These are phyloP conservation scores for Yarrowia porcina DNA, from an alignment of 805 yeast species.

Conservation along the genomic window DNA sequence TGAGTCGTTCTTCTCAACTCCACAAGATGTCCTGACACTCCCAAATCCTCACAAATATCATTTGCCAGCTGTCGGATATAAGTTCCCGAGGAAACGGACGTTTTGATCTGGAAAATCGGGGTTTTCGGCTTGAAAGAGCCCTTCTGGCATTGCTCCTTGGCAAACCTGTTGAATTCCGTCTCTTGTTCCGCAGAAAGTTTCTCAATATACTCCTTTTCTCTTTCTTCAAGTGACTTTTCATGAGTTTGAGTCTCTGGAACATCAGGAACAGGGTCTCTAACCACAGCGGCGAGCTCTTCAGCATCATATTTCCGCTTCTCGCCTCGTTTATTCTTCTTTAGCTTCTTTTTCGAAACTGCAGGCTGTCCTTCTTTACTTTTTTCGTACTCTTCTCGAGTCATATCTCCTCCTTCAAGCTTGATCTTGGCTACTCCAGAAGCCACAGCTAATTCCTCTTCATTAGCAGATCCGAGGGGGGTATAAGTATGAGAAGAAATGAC, in stretches of 20 bases:
- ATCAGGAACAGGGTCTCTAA: conserved; percentile 27
- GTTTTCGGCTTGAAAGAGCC: conserved; percentile 23
- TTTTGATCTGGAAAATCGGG: conserved; percentile 59
- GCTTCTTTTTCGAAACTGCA: background rate
- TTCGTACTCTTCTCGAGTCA: conserved; percentile 24
- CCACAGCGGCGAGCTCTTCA: conserved; percentile 17
- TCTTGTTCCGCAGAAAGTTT: conserved; percentile 38
- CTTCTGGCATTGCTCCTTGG: conserved; percentile 52
- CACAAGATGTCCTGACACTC: conserved; percentile 85
- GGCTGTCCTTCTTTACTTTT: conserved; percentile 1
- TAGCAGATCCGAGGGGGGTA: conserved; percentile 38
- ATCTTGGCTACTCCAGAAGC: conserved; percentile 45
- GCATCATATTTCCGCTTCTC: conserved; percentile 36
- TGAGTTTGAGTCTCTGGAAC: conserved; percentile 1
- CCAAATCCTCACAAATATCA: conserved; percentile 80
- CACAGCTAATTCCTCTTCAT: conserved; percentile 39
- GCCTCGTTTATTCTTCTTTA: conserved; percentile 12
- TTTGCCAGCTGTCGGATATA: conserved; percentile 86
- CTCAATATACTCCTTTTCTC: conserved; percentile 36
- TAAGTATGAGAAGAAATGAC: conserved; percentile 57
- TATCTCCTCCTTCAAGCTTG: conserved; percentile 27
- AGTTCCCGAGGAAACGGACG: conserved; percentile 90
- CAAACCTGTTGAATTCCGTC: conserved; percentile 41
- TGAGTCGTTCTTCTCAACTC: conserved; percentile 70
- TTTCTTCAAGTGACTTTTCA: conserved; percentile 9